Conservation (phyloP, 768 basidiomycete species). For the Mycena rebaudengoi region DNA sequence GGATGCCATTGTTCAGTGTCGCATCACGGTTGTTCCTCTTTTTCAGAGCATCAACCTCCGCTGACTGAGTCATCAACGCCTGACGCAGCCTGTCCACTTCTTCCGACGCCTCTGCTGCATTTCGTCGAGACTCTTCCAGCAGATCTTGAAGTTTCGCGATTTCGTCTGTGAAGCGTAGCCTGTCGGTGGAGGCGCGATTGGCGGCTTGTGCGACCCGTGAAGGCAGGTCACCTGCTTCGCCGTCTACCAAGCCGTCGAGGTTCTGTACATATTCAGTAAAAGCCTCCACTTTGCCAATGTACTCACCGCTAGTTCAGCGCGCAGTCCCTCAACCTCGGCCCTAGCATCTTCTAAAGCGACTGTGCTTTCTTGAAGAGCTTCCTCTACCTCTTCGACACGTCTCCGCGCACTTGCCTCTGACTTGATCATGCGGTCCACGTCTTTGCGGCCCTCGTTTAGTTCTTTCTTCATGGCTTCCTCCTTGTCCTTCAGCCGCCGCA, state of each 20-base stretch:
- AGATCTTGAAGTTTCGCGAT: slow-evolving; percentile 60
- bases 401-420: slow-evolving; percentile 68
- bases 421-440: slow-evolving; percentile 69
- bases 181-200: slow-evolving; percentile 59
- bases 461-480: slow-evolving; percentile 79
- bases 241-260: slow-evolving; percentile 65
- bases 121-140: slow-evolving; percentile 49
- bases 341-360: slow-evolving; percentile 88
- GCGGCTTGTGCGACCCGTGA: slow-evolving; percentile 57
- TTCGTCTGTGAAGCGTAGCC: slow-evolving; percentile 61
- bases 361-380: slow-evolving; percentile 87
- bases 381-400: slow-evolving; percentile 87
- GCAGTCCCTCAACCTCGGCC: slow-evolving; percentile 84
- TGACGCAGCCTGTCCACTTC: slow-evolving; percentile 37
- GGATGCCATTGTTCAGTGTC: slow-evolving; percentile 52
- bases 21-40: slow-evolving; percentile 71
- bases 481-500: slow-evolving; percentile 76
- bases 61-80: slow-evolving; percentile 43
- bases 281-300: not conserved
- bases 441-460: slow-evolving; percentile 67
- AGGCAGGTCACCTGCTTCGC: slow-evolving; percentile 49
- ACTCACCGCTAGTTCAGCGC: slow-evolving; percentile 80
- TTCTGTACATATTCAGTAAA: slow-evolving; percentile 52
- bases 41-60: slow-evolving; percentile 63
- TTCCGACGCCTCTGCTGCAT: slow-evolving; percentile 30